Evolutionary conservation across 768 basidiomycete genomes (phyloP).

Genomic region (Termitomyces sp.): DNA sequence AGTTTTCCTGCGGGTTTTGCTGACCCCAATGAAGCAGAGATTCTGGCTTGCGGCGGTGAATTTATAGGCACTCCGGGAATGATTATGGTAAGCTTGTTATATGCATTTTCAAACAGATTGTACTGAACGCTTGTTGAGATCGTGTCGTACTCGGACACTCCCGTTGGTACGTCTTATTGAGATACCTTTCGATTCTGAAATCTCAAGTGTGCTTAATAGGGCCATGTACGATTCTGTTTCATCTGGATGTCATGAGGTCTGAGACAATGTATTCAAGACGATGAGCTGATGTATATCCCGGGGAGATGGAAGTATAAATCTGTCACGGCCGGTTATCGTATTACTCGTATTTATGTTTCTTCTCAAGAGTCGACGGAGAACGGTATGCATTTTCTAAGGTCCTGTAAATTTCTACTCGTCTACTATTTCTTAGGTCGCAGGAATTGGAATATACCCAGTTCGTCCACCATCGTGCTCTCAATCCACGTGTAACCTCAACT

Average conservation of each 20-base stretch:
- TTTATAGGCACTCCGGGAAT: constrained; percentile 24
- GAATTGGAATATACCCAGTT: constrained; percentile 32
- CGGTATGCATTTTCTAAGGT: constrained; percentile 14
- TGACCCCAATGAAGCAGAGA: constrained; percentile 19
- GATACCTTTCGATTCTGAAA: too few relatives aligned
- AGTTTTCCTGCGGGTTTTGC: constrained; percentile 28
- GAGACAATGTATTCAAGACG: constrained; percentile 15
- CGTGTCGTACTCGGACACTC: constrained; percentile 24
- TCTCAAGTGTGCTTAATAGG: neutral
- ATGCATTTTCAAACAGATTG: neutral
- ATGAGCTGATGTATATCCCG: constrained; percentile 28
- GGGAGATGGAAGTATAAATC: constrained; percentile 27
- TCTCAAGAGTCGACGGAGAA: constrained; percentile 22
- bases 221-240: neutral
- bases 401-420: neutral
- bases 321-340: constrained; percentile 19
- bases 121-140: constrained; percentile 12
- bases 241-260: neutral
- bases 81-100: constrained; percentile 16
- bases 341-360: constrained; percentile 31
- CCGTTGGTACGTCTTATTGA: constrained; percentile 19
- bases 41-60: constrained; percentile 19
- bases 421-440: constrained; percentile 18
- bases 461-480: neutral
- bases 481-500: neutral